phyloP scores from a whole-genome alignment of 176 grass and related monocot genomes.

The Rhipidocladum racemiflorum region DNA sequence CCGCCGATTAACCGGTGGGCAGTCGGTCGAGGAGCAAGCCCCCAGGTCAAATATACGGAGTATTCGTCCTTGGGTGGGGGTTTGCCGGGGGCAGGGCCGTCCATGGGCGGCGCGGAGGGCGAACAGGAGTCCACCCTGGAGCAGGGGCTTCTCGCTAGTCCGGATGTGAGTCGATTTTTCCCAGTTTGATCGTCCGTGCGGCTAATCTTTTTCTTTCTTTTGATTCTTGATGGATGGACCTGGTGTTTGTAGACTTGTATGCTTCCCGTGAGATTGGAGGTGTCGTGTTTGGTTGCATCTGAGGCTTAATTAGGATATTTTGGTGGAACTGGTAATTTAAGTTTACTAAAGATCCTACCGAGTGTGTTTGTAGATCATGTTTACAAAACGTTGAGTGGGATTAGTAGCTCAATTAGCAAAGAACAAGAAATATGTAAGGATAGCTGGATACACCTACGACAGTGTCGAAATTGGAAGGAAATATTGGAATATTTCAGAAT shows the following conservation, averaged over 20 bases:
- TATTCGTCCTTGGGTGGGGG: too few species aligned
- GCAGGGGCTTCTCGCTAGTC: conserved; percentile 38
- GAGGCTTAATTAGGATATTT: background rate
- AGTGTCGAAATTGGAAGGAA: too few species aligned
- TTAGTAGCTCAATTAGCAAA: background rate
- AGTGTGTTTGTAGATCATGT: background rate
- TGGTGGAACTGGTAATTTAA: background rate
- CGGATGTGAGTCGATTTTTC: conserved; percentile 30
- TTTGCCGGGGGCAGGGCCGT: background rate
- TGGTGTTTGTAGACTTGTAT: background rate
- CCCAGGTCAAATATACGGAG: too few species aligned
- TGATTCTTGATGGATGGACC: background rate
- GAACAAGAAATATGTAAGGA: background rate
- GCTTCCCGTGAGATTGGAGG: background rate
- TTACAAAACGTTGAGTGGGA: background rate
- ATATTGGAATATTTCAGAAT: too few species aligned
- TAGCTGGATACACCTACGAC: too few species aligned
- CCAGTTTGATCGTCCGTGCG: background rate
- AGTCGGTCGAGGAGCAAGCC: too few species aligned
- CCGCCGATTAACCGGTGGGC: too few species aligned
- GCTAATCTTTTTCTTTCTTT: background rate
- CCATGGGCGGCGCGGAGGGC: conserved; percentile 21
- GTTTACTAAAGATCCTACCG: background rate
- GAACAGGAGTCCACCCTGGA: conserved; percentile 34
- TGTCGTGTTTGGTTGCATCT: background rate